Percentiles rank a stretch among this genome's conserved stretches.
Conservation (phyloP, 2,329 filamentous ascomycete species). For the Colletotrichum lini region DNA sequence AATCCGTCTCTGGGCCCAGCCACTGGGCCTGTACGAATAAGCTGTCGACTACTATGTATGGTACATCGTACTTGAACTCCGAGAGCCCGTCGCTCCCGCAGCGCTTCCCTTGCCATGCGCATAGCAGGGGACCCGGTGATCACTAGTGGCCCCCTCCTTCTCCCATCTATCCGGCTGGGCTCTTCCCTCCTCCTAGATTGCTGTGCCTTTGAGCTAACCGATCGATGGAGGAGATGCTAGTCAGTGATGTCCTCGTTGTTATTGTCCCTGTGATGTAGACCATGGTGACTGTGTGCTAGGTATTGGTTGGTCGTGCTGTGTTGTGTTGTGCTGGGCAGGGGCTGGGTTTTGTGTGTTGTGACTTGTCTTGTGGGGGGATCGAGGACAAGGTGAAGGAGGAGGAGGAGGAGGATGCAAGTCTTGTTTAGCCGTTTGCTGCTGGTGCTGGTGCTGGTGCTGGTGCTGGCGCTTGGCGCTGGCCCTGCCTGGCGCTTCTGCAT, state of each 20-base stretch:
- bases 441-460: too few relatives aligned
- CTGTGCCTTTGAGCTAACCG: neutral
- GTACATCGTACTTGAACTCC: constrained; percentile 10
- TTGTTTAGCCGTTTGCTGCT: constrained; percentile 31
- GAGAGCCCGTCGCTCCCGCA: constrained; percentile 31
- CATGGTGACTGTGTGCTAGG: neutral
- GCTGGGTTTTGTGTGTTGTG: neutral
- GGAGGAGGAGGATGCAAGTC: constrained; percentile 1
- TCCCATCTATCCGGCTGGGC: neutral
- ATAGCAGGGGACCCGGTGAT: neutral
- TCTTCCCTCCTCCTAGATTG: constrained; percentile 4
- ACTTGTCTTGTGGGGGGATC: neutral
- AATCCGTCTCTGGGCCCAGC: constrained; percentile 4
- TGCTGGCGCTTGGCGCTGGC: neutral
- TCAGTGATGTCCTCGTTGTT: neutral
- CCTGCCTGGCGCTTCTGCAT: constrained; percentile 27
- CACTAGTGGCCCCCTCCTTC: neutral
- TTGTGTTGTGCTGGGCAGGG: neutral
- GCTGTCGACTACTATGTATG: too few relatives aligned
- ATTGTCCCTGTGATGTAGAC: neutral
- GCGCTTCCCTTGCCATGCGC: constrained; percentile 31
- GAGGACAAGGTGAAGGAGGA: neutral
- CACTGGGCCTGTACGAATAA: neutral
- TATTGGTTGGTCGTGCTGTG: neutral
- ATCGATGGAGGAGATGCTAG: neutral